phyloP scores from a whole-genome alignment of 305 asterid species.

The Salvia sclarea region DNA sequence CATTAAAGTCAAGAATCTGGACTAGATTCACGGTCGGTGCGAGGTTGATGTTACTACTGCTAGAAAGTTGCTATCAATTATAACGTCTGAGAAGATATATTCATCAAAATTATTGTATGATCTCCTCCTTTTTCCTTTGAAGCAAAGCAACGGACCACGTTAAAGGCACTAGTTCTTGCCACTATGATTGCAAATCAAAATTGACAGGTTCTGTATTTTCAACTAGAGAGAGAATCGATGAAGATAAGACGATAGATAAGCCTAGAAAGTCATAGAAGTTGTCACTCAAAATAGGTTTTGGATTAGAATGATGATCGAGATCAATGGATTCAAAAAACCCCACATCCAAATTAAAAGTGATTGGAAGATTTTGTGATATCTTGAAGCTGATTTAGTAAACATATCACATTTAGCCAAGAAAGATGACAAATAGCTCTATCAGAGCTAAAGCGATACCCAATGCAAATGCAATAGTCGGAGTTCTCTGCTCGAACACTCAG shows the following conservation, averaged over 20 bases:
- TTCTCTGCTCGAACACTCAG: neutral
- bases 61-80: neutral
- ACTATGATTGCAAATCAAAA: neutral
- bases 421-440: neutral
- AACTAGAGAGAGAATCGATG: neutral
- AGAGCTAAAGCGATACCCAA: neutral
- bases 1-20: conserved; percentile 14
- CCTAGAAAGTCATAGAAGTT: neutral
- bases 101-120: conserved; percentile 2
- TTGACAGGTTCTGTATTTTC: neutral
- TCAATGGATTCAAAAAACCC: neutral
- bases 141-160: conserved; percentile 30
- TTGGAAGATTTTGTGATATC: neutral
- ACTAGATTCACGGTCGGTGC: too few species aligned
- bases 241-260: neutral
- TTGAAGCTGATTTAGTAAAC: conserved; percentile 6
- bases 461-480: neutral
- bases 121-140: conserved; percentile 22
- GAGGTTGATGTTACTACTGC: too few species aligned
- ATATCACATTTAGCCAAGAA: conserved; percentile 6
- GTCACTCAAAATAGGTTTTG: conserved; percentile 8
- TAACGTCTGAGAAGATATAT: neutral
- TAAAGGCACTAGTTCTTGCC: conserved; percentile 22
- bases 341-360: too few species aligned
- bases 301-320: conserved; percentile 15